Evolutionary conservation across 371 early-diverging fungal genomes (phyloP), one percentile per base, ranked within the genome.

Genomic region (Thermomucor indicae-seudaticae): DNA sequence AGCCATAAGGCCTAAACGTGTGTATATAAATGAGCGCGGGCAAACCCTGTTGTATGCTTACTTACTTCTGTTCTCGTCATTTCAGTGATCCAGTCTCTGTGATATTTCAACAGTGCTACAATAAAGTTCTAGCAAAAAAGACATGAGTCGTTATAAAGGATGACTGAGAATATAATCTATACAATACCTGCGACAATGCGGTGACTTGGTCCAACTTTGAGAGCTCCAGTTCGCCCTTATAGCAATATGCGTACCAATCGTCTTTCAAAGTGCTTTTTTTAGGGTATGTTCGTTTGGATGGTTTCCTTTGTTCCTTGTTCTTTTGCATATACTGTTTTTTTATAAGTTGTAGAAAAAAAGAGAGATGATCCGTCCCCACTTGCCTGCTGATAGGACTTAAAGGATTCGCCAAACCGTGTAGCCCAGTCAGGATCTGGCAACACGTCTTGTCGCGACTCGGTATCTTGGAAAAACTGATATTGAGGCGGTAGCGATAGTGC

Each of bases 381-480:
- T 57, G 67, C 69, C 51, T 54, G 35, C 52, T 65, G 66, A 43
- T 62, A 62, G 0, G 55, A 43, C 30, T 55, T 58, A 23, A 71
- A 75, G 0, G 57, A 51, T n/a, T n/a, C n/a, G n/a, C n/a, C n/a
- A n/a, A n/a, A n/a, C n/a, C n/a, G n/a, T n/a, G n/a, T n/a, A n/a
- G n/a, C n/a, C n/a, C n/a, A n/a, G 2, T 16, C 58, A 16, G 51
- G 20, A 3, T 51, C 51, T 4, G 59, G 58, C 1, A 64, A 29
- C 35, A 56, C 40, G 31, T 42, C 12, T 29, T 20, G 3, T 40
- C 34, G 4, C 19, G 25, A 6, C 32, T 14, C 20, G 14, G 32
- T 35, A 20, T 39, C 57, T 28, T 35, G 22, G 12, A 50, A 40
- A 24, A 69, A 60, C 23, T 51, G 60, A 38, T 64, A 70, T n/a